These are phyloP conservation scores for Cicer bijugum DNA, from an alignment of 306 rosid genomes.

Conservation along the genomic window DNA sequence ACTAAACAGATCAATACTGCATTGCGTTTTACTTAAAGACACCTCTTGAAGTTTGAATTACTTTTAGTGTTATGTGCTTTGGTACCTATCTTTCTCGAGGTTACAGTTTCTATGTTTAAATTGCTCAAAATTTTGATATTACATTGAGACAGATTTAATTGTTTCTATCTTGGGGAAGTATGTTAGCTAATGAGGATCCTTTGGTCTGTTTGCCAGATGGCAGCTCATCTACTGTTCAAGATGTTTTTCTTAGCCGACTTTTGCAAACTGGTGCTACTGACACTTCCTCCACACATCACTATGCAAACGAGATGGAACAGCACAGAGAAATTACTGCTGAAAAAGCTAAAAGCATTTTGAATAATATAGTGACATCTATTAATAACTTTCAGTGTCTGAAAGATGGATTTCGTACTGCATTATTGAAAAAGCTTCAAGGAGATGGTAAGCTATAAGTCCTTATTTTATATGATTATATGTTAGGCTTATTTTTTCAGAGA, in stretches of 20 bases:
- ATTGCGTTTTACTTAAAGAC: conserved; percentile 9
- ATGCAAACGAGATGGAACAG: conserved; percentile 54
- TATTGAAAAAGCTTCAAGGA: conserved; percentile 59
- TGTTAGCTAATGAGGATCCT: conserved; percentile 37
- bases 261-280: conserved; percentile 87
- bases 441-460: conserved; percentile 60
- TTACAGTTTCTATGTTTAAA: conserved; percentile 16
- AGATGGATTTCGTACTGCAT: conserved; percentile 62
- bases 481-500: conserved; percentile 29
- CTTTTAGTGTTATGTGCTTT: conserved; percentile 3
- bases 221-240: conserved; percentile 59
- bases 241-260: conserved; percentile 75
- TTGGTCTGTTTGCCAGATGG: conserved; percentile 63
- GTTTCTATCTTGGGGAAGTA: conserved; percentile 21
- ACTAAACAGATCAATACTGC: neutral
- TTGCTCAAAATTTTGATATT: conserved; percentile 28
- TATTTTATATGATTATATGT: conserved; percentile 32
- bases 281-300: conserved; percentile 62
- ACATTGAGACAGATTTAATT: neutral
- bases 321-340: conserved; percentile 46
- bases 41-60: conserved; percentile 13
- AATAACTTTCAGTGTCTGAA: conserved; percentile 61
- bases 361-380: conserved; percentile 53
- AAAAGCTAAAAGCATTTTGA: conserved; percentile 54
- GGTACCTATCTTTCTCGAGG: conserved; percentile 8